Base-by-base conservation (phyloP, 1,284 basidiomycete genomes). In the Chondrostereum purpureum region DNA sequence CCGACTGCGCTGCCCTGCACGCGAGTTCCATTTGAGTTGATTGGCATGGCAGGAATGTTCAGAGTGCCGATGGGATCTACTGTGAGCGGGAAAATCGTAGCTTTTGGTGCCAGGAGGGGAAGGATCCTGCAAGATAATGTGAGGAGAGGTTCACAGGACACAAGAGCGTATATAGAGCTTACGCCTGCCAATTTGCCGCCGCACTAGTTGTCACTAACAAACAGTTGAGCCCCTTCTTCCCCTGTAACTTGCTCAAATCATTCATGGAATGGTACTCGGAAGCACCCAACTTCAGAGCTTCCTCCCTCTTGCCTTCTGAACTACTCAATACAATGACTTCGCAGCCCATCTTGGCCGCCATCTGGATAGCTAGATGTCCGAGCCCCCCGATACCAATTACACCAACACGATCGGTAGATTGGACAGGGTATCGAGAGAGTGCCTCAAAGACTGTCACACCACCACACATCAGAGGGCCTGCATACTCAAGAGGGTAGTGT, bases 251-350 rank as follows among this genome's bases (percentile, higher is more conserved):
- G 10, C 34, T 49, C 3, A 37, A 49, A 10, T 52, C 58, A 36
- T 49, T 58, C 8, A 58, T 63, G 3, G 58, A 51, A 34, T 67
- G 58, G 39, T 67, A 67, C 44, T 67, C 67, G 3, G 51, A 54
- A 5, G 79, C 80, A 13, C 80, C 80, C 48, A 83, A 69, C 35
- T 62, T 63, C 50, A 68, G 57, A 6, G 77, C 75, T 51, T 81
- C 78, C 22, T 70, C 70, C 53, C 65, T 70, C 61, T 83, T 83
- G 43, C 57, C 58, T 24, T 72, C 68, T 2, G 73, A 72, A 52
- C 72, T 67, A n/a, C 77, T 78, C 58, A 83, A 75, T 40, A 75
- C 80, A 48, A 72, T 70, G 4, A 83, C 78, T 38, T 78, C 71
- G 23, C 78, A 77, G 5, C 67, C 67, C 67, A 69, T 67, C 49